Evolutionary conservation across 371 early-diverging fungal genomes (phyloP), one percentile per base, ranked within the genome.

Genomic region (Syncephalastrum sp.): DNA sequence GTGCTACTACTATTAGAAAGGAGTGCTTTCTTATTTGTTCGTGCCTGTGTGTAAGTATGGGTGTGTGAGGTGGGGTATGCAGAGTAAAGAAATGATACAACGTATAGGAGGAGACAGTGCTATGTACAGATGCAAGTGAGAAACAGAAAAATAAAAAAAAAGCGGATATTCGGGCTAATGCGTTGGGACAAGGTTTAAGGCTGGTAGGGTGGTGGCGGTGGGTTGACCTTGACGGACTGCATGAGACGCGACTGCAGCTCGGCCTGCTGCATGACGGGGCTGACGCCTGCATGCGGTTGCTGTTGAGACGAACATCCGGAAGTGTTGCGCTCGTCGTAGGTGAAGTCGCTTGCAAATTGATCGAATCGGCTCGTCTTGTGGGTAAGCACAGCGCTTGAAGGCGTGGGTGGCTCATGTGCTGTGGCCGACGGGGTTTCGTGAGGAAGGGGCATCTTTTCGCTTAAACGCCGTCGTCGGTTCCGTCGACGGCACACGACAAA

Each of bases 401-500:
- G 29, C 23, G 17, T 3, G 7, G 25, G 19, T 53, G 29, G 54
- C 38, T 33, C 38, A 10, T 33, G 43, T 19, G 12, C 10, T 44
- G 44, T 15, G 3, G 52, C 38, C 19, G 52, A 12, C 3, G 38
- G 53, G 5, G 53, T 14, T 3, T 53, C 45, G 19, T 43, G 54
- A 25, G 16, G 48, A 13, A 41, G 48, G 16, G 23, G 27, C 16
- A 13, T 29, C 23, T 15, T 10, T 44, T 65, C 51, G 47, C 50
- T 25, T 47, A 29, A 24, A 19, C 33, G 48, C 17, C 53, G 55
- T 24, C 53, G 54, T 25, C 49, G 49, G n/a, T 43, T 27, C 16
- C 60, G 50, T 24, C 60, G 56, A 13, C 65, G 56, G 45, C 54
- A 56, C 57, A 64, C 47, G 29, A 64, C 42, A 44, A 64, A 64